phyloP scores from a whole-genome alignment of 2,329 filamentous ascomycete genomes.

The Aspergillus sergii region DNA sequence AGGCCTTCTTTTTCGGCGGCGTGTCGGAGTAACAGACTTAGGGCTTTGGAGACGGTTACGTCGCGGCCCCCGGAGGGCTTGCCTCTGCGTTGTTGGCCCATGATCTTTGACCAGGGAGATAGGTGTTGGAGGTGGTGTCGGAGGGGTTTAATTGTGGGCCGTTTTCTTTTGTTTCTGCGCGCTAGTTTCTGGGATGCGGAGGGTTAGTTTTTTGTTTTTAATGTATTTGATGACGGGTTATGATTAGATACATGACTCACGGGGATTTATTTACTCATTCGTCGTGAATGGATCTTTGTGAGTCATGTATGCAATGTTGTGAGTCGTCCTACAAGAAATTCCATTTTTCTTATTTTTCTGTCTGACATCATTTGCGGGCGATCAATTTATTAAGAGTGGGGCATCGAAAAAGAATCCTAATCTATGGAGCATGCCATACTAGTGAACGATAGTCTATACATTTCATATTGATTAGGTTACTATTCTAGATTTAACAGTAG shows the following conservation, averaged over 20 bases:
- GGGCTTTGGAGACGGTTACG: constrained; percentile 44
- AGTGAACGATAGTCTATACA: not conserved
- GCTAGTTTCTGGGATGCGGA: not conserved
- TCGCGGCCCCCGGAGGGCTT: constrained; percentile 29
- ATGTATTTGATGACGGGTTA: not conserved
- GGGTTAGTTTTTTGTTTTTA: not conserved
- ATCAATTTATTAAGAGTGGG: not conserved
- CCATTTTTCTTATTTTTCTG: not conserved
- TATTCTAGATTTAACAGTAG: not conserved
- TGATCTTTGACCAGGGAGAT: not conserved
- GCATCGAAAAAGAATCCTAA: not conserved
- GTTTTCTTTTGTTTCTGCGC: not conserved
- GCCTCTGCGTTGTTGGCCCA: constrained; percentile 10
- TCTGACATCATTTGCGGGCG: constrained; percentile 6
- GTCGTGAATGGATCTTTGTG: not conserved
- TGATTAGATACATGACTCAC: not conserved
- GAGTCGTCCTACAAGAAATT: not conserved
- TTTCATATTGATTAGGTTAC: not conserved
- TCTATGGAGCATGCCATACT: too few species aligned
- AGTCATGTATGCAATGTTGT: not conserved
- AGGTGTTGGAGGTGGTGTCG: not conserved
- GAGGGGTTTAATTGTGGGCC: not conserved
- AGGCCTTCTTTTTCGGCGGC: constrained; percentile 63
- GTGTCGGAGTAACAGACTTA: constrained; percentile 59
- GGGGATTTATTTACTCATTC: not conserved